Percentiles rank a stretch among this genome's conserved stretches.
phyloP scores from a whole-genome alignment of 164 flowering plant genomes.

The Umbellularia californica region DNA sequence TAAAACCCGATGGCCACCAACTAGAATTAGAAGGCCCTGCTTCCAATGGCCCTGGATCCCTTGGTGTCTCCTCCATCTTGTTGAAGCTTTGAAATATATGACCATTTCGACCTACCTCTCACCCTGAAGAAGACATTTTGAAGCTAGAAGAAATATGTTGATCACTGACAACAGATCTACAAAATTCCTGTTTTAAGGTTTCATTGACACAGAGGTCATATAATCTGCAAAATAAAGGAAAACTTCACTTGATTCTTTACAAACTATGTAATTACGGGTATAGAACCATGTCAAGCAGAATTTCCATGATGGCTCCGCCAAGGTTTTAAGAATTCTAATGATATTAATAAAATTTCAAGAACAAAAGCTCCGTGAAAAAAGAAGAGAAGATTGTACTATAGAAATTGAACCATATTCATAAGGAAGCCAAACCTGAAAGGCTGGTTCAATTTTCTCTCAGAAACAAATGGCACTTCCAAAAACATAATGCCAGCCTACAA shows the following conservation, averaged over 20 bases:
- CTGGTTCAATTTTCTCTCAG: slow-evolving; percentile 1
- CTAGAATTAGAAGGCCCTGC: slow-evolving; percentile 54
- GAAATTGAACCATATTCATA: neutral
- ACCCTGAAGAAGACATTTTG: slow-evolving; percentile 38
- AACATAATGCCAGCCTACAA: slow-evolving; percentile 23
- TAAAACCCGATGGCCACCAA: slow-evolving; percentile 80
- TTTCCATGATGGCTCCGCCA: neutral
- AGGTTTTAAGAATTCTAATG: neutral
- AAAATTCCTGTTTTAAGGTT: slow-evolving; percentile 5
- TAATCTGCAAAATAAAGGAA: slow-evolving; percentile 18
- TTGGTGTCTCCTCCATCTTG: slow-evolving; percentile 77
- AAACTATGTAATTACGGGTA: neutral
- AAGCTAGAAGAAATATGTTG: slow-evolving; percentile 8
- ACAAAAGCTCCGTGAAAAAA: neutral
- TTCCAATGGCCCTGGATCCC: slow-evolving; percentile 62
- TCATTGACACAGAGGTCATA: slow-evolving; percentile 11
- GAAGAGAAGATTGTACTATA: neutral
- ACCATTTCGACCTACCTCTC: slow-evolving; percentile 55
- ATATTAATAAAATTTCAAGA: neutral
- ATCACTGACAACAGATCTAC: slow-evolving; percentile 8
- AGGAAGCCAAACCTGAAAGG: slow-evolving; percentile 6
- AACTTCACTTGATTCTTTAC: neutral
- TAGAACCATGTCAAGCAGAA: neutral
- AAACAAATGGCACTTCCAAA: slow-evolving; percentile 15
- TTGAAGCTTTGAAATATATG: slow-evolving; percentile 35